Percentiles rank a stretch among this genome's conserved stretches.
phyloP scores from a whole-genome alignment of 2,329 filamentous ascomycete genomes.

The Alternaria ethzedia region DNA sequence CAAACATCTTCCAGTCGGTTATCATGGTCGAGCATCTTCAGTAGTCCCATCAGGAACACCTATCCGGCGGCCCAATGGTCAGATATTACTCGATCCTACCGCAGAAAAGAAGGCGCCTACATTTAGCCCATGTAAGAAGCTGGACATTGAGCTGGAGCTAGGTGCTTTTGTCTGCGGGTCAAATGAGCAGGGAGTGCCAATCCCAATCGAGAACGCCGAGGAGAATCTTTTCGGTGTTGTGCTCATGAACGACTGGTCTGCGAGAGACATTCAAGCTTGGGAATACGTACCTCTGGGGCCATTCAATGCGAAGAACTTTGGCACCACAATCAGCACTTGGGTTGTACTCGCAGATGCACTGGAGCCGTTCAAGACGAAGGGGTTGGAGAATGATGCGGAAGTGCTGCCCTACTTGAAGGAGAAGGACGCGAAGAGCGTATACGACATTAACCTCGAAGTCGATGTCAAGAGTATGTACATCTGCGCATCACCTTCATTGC shows the following conservation, averaged over 20 bases:
- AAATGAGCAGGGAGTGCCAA: constrained; percentile 69
- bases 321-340: constrained; percentile 78
- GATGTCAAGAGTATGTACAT: constrained; percentile 59
- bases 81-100: constrained; percentile 70
- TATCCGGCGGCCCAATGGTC: constrained; percentile 75
- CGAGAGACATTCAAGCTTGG: constrained; percentile 82
- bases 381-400: constrained; percentile 61
- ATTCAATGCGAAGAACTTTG: constrained; percentile 86
- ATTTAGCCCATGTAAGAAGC: constrained; percentile 67
- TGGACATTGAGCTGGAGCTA: constrained; percentile 83
- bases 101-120: constrained; percentile 67
- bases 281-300: constrained; percentile 84
- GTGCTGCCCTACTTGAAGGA: constrained; percentile 71
- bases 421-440: constrained; percentile 64
- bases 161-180: constrained; percentile 73
- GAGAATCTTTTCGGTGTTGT: constrained; percentile 80
- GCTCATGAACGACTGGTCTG: constrained; percentile 87
- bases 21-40: constrained; percentile 79
- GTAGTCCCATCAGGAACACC: constrained; percentile 77
- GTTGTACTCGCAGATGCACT: constrained; percentile 78
- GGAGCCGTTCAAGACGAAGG: constrained; percentile 67
- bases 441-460: constrained; percentile 73
- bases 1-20: constrained; percentile 79
- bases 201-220: constrained; percentile 69
- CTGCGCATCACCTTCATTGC: not conserved